A percentile compares a stretch with the other conserved stretches of the same genome.
Conservation (phyloP, 345 rosid species). For the Dipteronia sinensis region DNA sequence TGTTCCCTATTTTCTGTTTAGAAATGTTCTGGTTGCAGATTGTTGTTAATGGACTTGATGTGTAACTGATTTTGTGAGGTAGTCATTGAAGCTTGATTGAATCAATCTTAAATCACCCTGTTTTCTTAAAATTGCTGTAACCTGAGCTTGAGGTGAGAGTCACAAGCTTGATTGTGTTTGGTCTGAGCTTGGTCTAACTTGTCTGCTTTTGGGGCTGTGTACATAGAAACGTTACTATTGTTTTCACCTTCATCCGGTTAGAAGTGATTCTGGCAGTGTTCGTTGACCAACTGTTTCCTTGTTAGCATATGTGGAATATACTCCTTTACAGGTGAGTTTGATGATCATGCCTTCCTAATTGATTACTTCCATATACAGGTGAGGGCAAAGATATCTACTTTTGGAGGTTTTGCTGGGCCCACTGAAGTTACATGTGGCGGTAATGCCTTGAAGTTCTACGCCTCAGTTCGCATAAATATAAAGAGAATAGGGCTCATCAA, state of each 20-base stretch:
- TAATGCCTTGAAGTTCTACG: slow-evolving; percentile 96
- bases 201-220: background rate
- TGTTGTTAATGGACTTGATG: slow-evolving; percentile 1
- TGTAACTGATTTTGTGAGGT: background rate
- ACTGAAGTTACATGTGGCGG: slow-evolving; percentile 98
- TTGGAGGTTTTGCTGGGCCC: slow-evolving; percentile 93
- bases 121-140: background rate
- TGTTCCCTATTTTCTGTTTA: background rate
- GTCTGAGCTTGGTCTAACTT: background rate
- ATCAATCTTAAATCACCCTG: background rate
- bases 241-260: background rate
- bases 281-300: background rate
- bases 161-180: background rate
- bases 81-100: background rate
- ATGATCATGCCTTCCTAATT: background rate
- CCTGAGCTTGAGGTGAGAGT: background rate
- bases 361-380: slow-evolving; percentile 48
- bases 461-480: slow-evolving; percentile 87
- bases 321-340: background rate
- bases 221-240: background rate
- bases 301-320: background rate
- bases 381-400: slow-evolving; percentile 86
- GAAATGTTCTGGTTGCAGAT: background rate
- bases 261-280: background rate
- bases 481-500: slow-evolving; percentile 70